Conservation (phyloP, 1,284 basidiomycete genomes). For the Cutaneotrichosporon cavernicola region DNA sequence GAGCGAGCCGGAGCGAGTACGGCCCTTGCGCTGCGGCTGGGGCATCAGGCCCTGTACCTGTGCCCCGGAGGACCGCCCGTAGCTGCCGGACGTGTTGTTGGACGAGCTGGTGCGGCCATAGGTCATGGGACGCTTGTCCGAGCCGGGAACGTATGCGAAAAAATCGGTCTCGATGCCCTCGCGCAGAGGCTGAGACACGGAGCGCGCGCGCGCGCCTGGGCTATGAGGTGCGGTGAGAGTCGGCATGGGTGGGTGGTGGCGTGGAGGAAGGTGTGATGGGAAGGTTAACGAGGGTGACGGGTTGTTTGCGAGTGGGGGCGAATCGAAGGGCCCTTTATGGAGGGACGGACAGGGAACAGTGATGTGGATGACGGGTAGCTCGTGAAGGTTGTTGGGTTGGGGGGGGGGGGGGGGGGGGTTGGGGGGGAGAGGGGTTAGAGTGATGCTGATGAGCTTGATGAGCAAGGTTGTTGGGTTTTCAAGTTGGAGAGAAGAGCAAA, state of each 20-base stretch:
- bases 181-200: conserved; percentile 49
- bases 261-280: not conserved
- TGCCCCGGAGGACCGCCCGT: conserved; percentile 14
- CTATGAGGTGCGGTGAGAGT: conserved; percentile 38
- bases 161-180: conserved; percentile 41
- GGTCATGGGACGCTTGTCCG: conserved; percentile 11
- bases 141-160: conserved; percentile 16
- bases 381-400: not conserved
- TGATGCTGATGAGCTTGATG: not conserved
- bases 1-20: conserved; percentile 50
- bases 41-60: not conserved
- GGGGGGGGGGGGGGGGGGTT: too few species aligned
- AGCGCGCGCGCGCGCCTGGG: conserved; percentile 40
- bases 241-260: conserved; percentile 20
- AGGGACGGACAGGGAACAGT: conserved; percentile 2
- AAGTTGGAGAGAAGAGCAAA: not conserved
- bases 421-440: not conserved
- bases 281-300: not conserved
- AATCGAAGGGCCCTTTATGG: not conserved
- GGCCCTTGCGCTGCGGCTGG: conserved; percentile 15
- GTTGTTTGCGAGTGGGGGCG: conserved; percentile 3
- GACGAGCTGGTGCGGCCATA: conserved; percentile 19
- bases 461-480: not conserved
- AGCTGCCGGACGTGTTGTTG: conserved; percentile 10
- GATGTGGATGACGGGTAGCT: conserved; percentile 2